These are phyloP conservation scores for Przewalskia tangutica DNA, from an alignment of 257 asterid genomes.

Conservation along the genomic window DNA sequence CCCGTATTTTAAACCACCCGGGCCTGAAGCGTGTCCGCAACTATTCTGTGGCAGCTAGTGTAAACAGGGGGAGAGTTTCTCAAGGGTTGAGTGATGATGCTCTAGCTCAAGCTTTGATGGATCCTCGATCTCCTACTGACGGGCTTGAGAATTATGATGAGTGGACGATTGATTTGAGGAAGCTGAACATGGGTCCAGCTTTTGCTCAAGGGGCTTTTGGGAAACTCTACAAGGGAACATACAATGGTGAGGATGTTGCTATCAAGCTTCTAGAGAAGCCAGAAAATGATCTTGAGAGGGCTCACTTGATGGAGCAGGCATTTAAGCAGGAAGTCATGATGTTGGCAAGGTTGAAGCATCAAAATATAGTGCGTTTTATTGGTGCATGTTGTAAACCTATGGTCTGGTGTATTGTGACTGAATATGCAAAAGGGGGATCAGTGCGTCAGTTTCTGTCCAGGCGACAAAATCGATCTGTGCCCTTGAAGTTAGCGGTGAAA, in stretches of 20 bases:
- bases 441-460: conserved; percentile 75
- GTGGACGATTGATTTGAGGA: conserved; percentile 90
- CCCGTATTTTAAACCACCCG: conserved; percentile 68
- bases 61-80: conserved; percentile 55
- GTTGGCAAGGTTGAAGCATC: conserved; percentile 79
- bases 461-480: conserved; percentile 77
- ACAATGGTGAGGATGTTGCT: conserved; percentile 89
- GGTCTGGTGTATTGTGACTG: conserved; percentile 98
- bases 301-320: conserved; percentile 88
- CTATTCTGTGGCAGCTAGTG: conserved; percentile 68
- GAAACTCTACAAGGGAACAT: conserved; percentile 81
- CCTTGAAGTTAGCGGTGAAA: conserved; percentile 89
- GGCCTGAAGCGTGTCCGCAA: conserved; percentile 70
- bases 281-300: conserved; percentile 67
- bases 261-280: conserved; percentile 92
- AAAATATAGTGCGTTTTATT: conserved; percentile 81
- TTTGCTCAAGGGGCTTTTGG: conserved; percentile 99
- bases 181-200: conserved; percentile 92
- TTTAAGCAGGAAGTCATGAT: conserved; percentile 98
- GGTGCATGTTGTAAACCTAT: conserved; percentile 90
- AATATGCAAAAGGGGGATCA: conserved; percentile 94
- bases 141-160: conserved; percentile 83
- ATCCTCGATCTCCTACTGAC: conserved; percentile 64
- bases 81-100: conserved; percentile 79
- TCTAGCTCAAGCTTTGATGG: conserved; percentile 84